Base-by-base conservation (phyloP, 169 alveolate genomes). In the Babesia caballi region DNA sequence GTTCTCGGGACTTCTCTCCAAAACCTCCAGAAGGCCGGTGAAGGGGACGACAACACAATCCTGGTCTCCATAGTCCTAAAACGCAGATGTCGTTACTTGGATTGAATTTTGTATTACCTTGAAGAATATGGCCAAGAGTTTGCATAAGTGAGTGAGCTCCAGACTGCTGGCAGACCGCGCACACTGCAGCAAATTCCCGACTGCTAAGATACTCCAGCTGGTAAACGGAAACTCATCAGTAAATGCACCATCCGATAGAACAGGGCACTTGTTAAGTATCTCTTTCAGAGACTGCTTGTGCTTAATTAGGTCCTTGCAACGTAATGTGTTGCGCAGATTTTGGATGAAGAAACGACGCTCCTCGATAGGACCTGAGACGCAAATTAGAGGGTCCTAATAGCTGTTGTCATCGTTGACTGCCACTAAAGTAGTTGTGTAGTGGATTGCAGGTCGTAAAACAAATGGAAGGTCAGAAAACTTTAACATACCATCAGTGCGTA, bases 61-160 rank as follows among this genome's bases (percentile, higher is more conserved):
- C 21, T 46, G 57, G 32, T 53, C 72, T 19, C 82, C 82, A 77
- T 50, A 77, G 72, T 77, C 85, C 85, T 77, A 36, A 15, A 17
- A 0, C 0, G 3, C 23, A 23, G 25, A 33, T 33, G 0, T 73
- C 9, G 23, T 19, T 5, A 27, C 40, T 11, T 12, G 0, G 33
- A 44, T 7, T 27, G 38, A 21, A 46, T 7, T 42, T n/a, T n/a
- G n/a, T n/a, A n/a, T 0, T 66, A 77, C 85, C 85, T 77, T 77
- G 63, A 67, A 77, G 63, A 60, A 77, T 7, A 67, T 5, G 28
- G 85, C 85, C 32, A 77, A 61, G 0, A 77, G 70, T 42, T 74
- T 69, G 58, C 71, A 68, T 27, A 77, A n/a, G n/a, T 52, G 41
- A 11, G 38, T 71, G 35, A 68, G 67, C 59, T 77, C 85, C 12